Percentiles rank a stretch among this genome's conserved stretches.
These are phyloP conservation scores for Buxus sempervirens DNA, from an alignment of 164 flowering plant genomes.

Conservation along the genomic window DNA sequence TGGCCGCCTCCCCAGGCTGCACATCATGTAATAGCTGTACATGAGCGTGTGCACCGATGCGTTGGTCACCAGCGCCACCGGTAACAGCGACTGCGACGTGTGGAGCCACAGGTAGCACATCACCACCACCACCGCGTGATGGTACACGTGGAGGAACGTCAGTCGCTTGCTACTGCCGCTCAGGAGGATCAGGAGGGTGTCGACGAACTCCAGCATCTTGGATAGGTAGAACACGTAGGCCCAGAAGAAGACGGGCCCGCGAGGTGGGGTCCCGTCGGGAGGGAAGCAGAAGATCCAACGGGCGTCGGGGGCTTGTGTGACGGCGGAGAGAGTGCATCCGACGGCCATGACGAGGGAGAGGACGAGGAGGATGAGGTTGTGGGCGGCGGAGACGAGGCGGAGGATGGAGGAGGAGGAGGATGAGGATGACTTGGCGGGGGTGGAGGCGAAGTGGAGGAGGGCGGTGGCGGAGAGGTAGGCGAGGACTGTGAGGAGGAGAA, in stretches of 20 bases:
- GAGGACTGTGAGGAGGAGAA: constrained; percentile 37
- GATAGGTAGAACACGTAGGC: constrained; percentile 91
- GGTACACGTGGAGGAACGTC: constrained; percentile 94
- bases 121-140: constrained; percentile 73
- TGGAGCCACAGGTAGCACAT: constrained; percentile 85
- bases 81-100: constrained; percentile 65
- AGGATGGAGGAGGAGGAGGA: constrained; percentile 33
- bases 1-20: constrained; percentile 59
- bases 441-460: constrained; percentile 45
- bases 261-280: constrained; percentile 38
- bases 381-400: constrained; percentile 64
- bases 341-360: constrained; percentile 82
- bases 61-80: constrained; percentile 79
- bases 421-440: constrained; percentile 19
- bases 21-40: constrained; percentile 73
- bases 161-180: constrained; percentile 41
- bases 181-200: constrained; percentile 72
- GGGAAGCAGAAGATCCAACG: constrained; percentile 80
- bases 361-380: constrained; percentile 66
- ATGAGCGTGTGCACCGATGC: constrained; percentile 72
- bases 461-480: constrained; percentile 33
- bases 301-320: constrained; percentile 32
- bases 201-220: constrained; percentile 69
- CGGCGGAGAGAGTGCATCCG: constrained; percentile 61
- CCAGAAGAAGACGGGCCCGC: constrained; percentile 91